These are phyloP conservation scores for Epithele typhae DNA, from an alignment of 768 basidiomycete genomes.

Conservation along the genomic window DNA sequence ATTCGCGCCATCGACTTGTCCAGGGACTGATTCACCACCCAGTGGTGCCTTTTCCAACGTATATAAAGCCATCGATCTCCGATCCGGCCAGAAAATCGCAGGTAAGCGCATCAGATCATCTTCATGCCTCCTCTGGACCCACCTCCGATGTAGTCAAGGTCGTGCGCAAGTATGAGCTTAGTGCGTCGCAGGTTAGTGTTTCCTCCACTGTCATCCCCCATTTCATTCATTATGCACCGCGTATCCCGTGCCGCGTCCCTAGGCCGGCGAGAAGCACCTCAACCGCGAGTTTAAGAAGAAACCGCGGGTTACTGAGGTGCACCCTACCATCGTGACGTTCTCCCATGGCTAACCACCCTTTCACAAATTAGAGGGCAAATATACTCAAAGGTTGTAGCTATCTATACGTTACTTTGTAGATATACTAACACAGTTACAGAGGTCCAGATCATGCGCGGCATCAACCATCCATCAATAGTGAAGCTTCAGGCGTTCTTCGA, in stretches of 20 bases:
- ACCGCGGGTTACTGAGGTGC: conserved; percentile 98
- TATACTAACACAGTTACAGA: conserved; percentile 47
- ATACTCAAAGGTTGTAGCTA: conserved; percentile 98
- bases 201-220: conserved; percentile 16
- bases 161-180: conserved; percentile 90
- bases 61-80: conserved; percentile 82
- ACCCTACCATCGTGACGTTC: conserved; percentile 18
- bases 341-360: conserved; percentile 18
- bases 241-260: conserved; percentile 23
- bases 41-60: conserved; percentile 99
- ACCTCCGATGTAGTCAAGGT: conserved; percentile 67
- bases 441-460: conserved; percentile 99
- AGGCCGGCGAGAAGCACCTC: conserved; percentile 92
- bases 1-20: no score
- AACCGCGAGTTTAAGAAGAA: conserved; percentile 94
- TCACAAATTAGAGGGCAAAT: conserved; percentile 77
- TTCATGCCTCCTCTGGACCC: conserved; percentile 1
- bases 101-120: conserved; percentile 40
- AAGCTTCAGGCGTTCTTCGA: conserved; percentile 91
- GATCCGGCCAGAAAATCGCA: conserved; percentile 75
- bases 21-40: no score
- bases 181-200: conserved; percentile 80
- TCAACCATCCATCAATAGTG: conserved; percentile 87
- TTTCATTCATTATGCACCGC: conserved; percentile 19
- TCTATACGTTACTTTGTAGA: no score